These are phyloP conservation scores for Erysimum cheiri DNA, from an alignment of 441 rosid genomes.

Conservation along the genomic window DNA sequence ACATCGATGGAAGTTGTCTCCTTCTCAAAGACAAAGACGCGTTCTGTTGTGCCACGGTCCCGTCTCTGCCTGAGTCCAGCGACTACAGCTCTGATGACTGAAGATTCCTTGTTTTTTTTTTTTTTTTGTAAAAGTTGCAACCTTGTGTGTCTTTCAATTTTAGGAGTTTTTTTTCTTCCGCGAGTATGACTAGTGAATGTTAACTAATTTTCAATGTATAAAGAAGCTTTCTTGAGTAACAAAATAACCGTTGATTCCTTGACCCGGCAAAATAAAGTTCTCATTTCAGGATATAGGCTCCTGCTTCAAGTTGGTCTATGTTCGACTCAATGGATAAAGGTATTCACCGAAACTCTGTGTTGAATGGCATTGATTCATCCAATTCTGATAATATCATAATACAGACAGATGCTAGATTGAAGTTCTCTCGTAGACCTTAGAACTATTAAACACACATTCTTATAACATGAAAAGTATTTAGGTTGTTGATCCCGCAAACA, in stretches of 20 bases:
- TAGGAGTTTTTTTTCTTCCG: constrained; percentile 8
- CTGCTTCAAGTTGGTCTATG: constrained; percentile 27
- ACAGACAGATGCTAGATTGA: neutral
- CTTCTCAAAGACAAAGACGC: constrained; percentile 91
- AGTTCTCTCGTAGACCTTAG: neutral
- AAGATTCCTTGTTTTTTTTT: constrained; percentile 27
- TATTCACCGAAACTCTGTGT: constrained; percentile 22
- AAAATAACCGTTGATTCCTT: constrained; percentile 3
- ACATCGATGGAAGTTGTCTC: constrained; percentile 88
- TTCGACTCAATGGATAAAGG: constrained; percentile 58
- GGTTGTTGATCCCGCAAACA: neutral
- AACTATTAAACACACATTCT: neutral
- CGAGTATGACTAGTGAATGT: neutral
- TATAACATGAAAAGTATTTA: neutral
- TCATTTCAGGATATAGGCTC: constrained; percentile 50
- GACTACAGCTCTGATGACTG: constrained; percentile 93
- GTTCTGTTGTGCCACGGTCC: constrained; percentile 87
- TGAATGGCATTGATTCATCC: neutral
- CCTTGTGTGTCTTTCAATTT: constrained; percentile 13
- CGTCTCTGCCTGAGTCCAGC: constrained; percentile 77
- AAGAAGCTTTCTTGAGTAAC: constrained; percentile 31
- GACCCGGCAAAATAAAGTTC: neutral
- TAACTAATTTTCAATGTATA: constrained; percentile 36
- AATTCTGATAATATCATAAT: neutral
- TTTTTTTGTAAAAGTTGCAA: constrained; percentile 31